Conservation (phyloP, 1,139 yeast species). For the Suhomyces anneliseae region DNA sequence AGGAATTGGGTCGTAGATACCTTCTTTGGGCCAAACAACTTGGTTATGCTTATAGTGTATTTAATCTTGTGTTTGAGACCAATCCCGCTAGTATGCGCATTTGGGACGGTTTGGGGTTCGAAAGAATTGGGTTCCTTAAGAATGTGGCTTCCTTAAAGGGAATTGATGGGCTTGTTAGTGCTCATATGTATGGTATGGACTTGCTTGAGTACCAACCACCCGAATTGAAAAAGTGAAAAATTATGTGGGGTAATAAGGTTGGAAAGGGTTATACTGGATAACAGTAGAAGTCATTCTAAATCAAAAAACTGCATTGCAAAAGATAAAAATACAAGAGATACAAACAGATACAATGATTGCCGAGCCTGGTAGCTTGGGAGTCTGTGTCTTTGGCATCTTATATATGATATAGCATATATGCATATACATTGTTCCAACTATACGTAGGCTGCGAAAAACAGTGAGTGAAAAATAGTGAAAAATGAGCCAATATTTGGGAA, state of each 20-base stretch:
- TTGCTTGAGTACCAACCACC: conserved; percentile 20
- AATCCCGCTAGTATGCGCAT: conserved; percentile 65
- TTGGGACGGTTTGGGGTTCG: conserved; percentile 78
- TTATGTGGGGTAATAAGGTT: background rate
- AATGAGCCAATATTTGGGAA: too few relatives aligned
- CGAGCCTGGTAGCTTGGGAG: background rate
- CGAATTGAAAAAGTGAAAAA: background rate
- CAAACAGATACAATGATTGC: too few relatives aligned
- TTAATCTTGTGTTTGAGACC: conserved; percentile 75
- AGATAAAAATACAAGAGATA: too few relatives aligned
- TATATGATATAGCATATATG: too few relatives aligned
- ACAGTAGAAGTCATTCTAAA: too few relatives aligned
- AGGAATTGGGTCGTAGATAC: conserved; percentile 59
- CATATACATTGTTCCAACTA: too few relatives aligned
- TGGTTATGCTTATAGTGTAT: conserved; percentile 78
- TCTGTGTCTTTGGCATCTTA: too few relatives aligned
- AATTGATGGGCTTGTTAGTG: conserved; percentile 60
- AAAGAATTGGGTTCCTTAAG: conserved; percentile 66
- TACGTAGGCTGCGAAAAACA: too few relatives aligned
- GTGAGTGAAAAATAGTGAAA: too few relatives aligned
- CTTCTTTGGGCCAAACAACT: conserved; percentile 64
- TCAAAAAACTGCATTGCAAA: too few relatives aligned
- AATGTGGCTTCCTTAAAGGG: conserved; percentile 69
- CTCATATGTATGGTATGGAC: conserved; percentile 63
- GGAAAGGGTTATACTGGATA: too few relatives aligned